Evolutionary conservation across 441 rosid genomes (phyloP).

Genomic region (Aquilaria agallochum): DNA sequence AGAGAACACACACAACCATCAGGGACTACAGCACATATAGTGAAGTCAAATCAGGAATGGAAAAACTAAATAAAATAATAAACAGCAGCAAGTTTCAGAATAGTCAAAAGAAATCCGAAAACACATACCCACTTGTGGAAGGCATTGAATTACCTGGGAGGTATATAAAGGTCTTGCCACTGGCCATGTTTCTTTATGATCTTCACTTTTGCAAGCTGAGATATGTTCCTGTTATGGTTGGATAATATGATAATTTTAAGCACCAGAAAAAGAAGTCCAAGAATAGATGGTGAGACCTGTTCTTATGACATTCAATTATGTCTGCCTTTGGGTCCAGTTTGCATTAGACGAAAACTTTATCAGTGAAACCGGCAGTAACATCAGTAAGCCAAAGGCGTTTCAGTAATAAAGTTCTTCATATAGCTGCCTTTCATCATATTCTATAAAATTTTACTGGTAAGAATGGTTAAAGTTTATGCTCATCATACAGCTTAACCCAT

Average conservation of each 20-base stretch:
- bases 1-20: neutral
- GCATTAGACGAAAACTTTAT: no score
- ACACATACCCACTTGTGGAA: no score
- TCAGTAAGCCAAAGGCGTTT: no score
- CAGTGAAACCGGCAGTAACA: no score
- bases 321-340: no score
- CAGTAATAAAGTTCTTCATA: no score
- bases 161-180: constrained; percentile 70
- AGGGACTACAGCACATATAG: no score
- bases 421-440: no score
- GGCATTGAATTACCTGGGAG: constrained; percentile 41
- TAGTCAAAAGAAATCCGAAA: no score
- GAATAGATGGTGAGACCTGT: neutral
- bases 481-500: no score
- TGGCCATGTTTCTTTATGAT: constrained; percentile 56
- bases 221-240: constrained; percentile 58
- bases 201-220: constrained; percentile 74
- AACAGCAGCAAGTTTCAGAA: neutral
- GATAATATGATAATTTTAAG: constrained; percentile 11
- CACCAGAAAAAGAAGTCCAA: neutral
- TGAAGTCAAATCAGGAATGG: constrained; percentile 1
- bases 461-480: no score
- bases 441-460: no score
- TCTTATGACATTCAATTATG: neutral
- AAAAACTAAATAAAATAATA: neutral